phyloP scores from a whole-genome alignment of 768 basidiomycete species.

The Cystofilobasidium capitatum region DNA sequence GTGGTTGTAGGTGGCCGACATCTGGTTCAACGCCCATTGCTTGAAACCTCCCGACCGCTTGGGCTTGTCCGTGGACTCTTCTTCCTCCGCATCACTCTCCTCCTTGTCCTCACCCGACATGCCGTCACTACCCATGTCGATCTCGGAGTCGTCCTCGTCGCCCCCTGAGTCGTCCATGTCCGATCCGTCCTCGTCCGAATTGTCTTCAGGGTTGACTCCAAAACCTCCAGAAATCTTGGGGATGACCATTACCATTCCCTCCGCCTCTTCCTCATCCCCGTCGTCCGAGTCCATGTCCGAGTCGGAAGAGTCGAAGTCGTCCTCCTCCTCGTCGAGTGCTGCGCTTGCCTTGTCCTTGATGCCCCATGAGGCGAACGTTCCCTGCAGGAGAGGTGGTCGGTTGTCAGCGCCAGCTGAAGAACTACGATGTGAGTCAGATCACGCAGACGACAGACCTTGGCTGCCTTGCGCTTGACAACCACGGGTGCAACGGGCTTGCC shows the following conservation, averaged over 20 bases:
- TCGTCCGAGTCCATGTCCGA: constrained; percentile 51
- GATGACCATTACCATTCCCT: not conserved
- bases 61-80: constrained; percentile 8
- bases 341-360: not conserved
- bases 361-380: not conserved
- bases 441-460: not conserved
- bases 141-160: constrained; percentile 21
- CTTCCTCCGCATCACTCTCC: constrained; percentile 30
- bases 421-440: not conserved
- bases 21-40: constrained; percentile 76
- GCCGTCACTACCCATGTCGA: not conserved
- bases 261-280: constrained; percentile 22
- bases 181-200: constrained; percentile 70
- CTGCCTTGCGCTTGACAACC: constrained; percentile 4
- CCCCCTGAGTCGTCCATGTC: constrained; percentile 46
- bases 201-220: constrained; percentile 42
- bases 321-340: constrained; percentile 37
- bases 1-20: constrained; percentile 45
- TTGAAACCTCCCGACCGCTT: constrained; percentile 59
- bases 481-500: not conserved
- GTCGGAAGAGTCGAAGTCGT: constrained; percentile 69
- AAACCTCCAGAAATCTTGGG: not conserved
- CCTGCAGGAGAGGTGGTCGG: not conserved
- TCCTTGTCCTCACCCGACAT: constrained; percentile 28
- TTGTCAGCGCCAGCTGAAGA: not conserved